Evolutionary conservation across 495 filamentous ascomycete species (phyloP), one percentile per base, ranked within the genome.

Genomic region (Hypoxylon cercidicola): DNA sequence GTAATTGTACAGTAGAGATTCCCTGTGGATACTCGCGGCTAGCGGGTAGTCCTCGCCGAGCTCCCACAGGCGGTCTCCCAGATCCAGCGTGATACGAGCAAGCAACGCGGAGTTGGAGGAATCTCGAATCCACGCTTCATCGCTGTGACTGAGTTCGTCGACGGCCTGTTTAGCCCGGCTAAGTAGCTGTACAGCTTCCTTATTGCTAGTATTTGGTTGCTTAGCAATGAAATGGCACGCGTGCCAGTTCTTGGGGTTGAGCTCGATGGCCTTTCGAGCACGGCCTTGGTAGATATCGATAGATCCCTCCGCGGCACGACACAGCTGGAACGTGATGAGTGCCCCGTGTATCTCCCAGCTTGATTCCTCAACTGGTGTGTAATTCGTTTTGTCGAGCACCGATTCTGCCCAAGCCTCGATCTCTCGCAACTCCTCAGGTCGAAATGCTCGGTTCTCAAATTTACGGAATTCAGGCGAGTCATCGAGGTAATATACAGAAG

Each of bases 261-360:
- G 69, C 30, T 70, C 55, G 10, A 78, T 55, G 8, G 76, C 70
- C 30, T 62, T 72, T 4, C 66, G 74, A 15, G 73, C 70, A 34
- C 70, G 63, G 5, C 49, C 45, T 7, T 59, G 63, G n/a, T 69
- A 72, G 15, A 68, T 57, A 15, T 68, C 60, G 0, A 43, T 45
- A 20, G 60, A 46, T 15, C 55, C 60, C 0, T 60, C 43, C 35
- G 67, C 59, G 4, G 50, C 44, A 16, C 30, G 46, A 35, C 63
- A 72, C 25, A 72, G 41, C 13, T 72, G 70, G 49, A 72, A 72
- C 1, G 45, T 50, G 41, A 77, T 70, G 30, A 73, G 62, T 1
- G 75, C 73, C 18, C 73, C 66, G 28, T 78, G 76, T 3, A 75
- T 75, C 43, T 78, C 72, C 76, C 76, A 78, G 12, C 73, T 62